phyloP scores from a whole-genome alignment of 1,284 basidiomycete species.

The Anthracocystis panici-leucophaei region DNA sequence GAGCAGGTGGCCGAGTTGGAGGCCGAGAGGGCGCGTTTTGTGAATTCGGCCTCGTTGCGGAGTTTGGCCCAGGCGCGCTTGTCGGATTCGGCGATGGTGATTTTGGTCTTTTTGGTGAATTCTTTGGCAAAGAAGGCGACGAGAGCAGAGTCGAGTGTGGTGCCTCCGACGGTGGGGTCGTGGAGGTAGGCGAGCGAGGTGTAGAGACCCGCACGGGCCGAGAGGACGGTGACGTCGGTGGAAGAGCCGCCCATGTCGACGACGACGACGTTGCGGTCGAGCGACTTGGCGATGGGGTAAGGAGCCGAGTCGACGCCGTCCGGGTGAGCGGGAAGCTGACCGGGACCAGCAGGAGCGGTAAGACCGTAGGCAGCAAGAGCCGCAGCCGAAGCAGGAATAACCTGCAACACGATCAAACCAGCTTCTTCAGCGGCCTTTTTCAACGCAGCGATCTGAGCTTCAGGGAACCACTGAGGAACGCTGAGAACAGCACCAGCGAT shows the following conservation, averaged over 20 bases:
- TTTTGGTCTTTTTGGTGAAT: constrained; percentile 96
- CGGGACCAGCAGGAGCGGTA: constrained; percentile 72
- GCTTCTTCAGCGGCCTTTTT: constrained; percentile 79
- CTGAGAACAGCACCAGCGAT: constrained; percentile 86
- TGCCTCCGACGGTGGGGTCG: constrained; percentile 74
- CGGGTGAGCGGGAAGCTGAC: constrained; percentile 62
- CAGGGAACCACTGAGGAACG: constrained; percentile 81
- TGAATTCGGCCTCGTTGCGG: constrained; percentile 90
- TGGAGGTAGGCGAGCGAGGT: constrained; percentile 72
- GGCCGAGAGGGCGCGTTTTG: constrained; percentile 91
- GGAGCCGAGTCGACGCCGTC: constrained; percentile 69
- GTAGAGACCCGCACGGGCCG: constrained; percentile 74
- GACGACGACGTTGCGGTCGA: constrained; percentile 74
- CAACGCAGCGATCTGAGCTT: constrained; percentile 79
- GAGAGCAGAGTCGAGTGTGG: constrained; percentile 82
- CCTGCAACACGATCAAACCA: constrained; percentile 82
- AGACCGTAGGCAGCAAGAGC: constrained; percentile 75
- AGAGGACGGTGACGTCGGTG: constrained; percentile 73
- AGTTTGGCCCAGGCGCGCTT: constrained; percentile 93
- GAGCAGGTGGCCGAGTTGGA: constrained; percentile 87
- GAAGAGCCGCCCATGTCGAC: constrained; percentile 76
- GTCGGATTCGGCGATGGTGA: constrained; percentile 73
- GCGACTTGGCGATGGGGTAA: constrained; percentile 71
- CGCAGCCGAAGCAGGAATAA: constrained; percentile 85
- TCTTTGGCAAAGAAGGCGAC: constrained; percentile 94